Conservation (phyloP, 192 early-diverging fungal genomes). For the Lunasporangiospora selenospora region DNA sequence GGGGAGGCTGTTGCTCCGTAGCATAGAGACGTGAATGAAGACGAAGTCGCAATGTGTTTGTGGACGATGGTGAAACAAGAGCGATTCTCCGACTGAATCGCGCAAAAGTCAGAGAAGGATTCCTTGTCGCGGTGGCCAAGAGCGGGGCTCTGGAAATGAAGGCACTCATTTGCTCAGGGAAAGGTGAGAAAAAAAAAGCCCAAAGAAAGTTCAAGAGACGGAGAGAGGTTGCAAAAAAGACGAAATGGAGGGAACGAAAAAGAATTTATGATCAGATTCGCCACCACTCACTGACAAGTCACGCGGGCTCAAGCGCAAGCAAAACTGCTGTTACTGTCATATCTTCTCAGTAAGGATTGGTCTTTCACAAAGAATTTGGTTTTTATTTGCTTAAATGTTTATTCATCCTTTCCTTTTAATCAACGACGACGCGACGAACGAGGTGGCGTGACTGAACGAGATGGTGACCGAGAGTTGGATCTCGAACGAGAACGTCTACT, state of each 20-base stretch:
- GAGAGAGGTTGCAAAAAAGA: background rate
- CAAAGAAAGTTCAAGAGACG: background rate
- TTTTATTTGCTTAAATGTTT: too few species aligned
- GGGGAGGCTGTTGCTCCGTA: conserved; percentile 10
- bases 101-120: background rate
- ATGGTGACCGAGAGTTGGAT: too few species aligned
- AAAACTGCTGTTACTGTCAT: too few species aligned
- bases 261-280: too few species aligned
- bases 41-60: background rate
- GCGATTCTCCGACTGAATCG: background rate
- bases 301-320: too few species aligned
- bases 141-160: conserved; percentile 26
- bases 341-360: too few species aligned
- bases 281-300: too few species aligned
- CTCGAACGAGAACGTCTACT: too few species aligned
- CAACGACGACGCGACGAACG: too few species aligned
- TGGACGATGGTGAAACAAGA: background rate
- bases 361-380: too few species aligned
- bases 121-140: conserved; percentile 1
- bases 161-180: conserved; percentile 42
- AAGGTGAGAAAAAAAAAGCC: background rate
- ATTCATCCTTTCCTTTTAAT: too few species aligned
- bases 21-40: background rate
- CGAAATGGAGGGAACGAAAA: background rate
- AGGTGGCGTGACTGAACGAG: too few species aligned